Base-by-base conservation (phyloP, 176 grass and related monocot species). In the Bothriochloa decipiens region DNA sequence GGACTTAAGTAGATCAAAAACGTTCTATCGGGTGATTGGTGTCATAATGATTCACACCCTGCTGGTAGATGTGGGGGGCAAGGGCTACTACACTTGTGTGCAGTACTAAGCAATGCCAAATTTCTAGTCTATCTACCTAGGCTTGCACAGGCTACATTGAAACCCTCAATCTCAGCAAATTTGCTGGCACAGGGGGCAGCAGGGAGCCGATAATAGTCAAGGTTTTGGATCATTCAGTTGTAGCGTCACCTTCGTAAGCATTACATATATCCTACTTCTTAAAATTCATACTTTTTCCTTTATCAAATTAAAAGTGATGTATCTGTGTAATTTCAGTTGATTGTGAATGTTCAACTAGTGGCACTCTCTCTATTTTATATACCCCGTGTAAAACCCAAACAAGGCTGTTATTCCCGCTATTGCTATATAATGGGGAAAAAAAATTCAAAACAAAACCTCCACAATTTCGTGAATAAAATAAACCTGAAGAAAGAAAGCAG, bases 21-120 rank as follows among this genome's bases (percentile, higher is more conserved):
- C 12, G 67, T 90, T 90, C 84, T 47, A 61, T 77, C 0, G 8
- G 58, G 2, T 43, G 58, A n/a, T 53, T 55, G 80, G 1, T 36
- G 29, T 15, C 15, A 46, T 72, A 62, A 90, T 86, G 68, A 86
- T 90, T 79, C 36, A 47, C 35, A 62, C 3, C 28, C 32, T 37
- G 33, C 4, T 35, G 16, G 29, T 53, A 53, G 8, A 65, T 81
- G 61, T 42, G 78, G 78, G 77, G 57, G 35, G 9, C 26, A 27
- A 35, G 28, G 47, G 29, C 78, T 53, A 81, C 65, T 37, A 70
- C 33, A 58, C n/a, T 43, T 17, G 27, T 17, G 27, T 74, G 72
- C 12, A 45, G 25, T 20, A n/a, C n/a, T n/a, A 13, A 75, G 22
- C 41, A 36, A 80, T 65, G 43, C 37, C 83, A 68, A 79, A 79